Evolutionary conservation across 2,329 filamentous ascomycete genomes (phyloP).

Genomic region (Trichothecium roseum): DNA sequence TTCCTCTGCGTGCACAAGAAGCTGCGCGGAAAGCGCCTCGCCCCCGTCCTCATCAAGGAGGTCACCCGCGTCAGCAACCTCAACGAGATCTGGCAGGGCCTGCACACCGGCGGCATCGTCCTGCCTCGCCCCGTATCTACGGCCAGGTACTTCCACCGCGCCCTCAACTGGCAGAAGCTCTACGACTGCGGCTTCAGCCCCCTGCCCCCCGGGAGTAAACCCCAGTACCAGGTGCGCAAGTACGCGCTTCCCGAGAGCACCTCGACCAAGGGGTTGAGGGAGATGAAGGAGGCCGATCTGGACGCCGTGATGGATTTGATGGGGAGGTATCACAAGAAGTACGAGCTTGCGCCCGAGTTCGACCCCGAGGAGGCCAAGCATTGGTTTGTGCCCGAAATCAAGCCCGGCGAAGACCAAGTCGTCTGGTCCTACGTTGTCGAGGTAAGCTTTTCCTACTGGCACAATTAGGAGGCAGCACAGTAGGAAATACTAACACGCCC

Average conservation of each 20-base stretch:
- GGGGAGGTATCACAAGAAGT: constrained; percentile 66
- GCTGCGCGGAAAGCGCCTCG: constrained; percentile 81
- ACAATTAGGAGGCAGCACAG: not conserved
- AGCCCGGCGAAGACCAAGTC: constrained; percentile 58
- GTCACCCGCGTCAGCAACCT: constrained; percentile 88
- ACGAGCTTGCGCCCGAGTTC: constrained; percentile 77
- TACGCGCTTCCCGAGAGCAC: constrained; percentile 73
- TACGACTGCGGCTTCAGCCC: constrained; percentile 92
- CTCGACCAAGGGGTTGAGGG: constrained; percentile 62
- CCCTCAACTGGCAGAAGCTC: constrained; percentile 91
- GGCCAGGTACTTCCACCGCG: constrained; percentile 89
- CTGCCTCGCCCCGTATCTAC: constrained; percentile 87
- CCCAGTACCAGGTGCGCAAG: constrained; percentile 72
- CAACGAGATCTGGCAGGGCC: constrained; percentile 80
- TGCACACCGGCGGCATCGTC: constrained; percentile 89
- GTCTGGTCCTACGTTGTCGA: constrained; percentile 93
- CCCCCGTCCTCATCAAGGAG: constrained; percentile 94
- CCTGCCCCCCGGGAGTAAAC: constrained; percentile 73
- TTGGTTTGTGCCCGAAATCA: constrained; percentile 66
- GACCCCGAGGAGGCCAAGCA: constrained; percentile 72
- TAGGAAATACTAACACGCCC: not conserved
- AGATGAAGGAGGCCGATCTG: constrained; percentile 71
- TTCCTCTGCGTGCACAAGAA: constrained; percentile 99
- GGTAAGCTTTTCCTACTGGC: constrained; percentile 26
- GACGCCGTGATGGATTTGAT: constrained; percentile 66